Evolutionary conservation across 2,329 filamentous ascomycete genomes (phyloP), one percentile per base, ranked within the genome.

Genomic region (Phialophora chinensis): DNA sequence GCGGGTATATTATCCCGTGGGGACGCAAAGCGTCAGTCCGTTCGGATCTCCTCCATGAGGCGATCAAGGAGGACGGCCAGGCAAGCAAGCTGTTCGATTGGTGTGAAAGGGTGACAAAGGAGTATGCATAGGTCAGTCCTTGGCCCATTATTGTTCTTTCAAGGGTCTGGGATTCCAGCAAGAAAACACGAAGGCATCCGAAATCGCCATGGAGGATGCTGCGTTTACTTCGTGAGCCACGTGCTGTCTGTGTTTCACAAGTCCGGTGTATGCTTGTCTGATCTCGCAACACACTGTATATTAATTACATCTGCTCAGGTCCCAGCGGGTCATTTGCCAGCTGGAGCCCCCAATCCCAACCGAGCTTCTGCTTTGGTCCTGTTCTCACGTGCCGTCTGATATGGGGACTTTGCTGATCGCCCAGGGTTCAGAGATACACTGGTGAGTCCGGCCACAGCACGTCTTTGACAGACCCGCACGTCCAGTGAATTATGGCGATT

Each of bases 1-100:
- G 68, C 31, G 73, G 71, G n/a, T 79, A 77, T 63, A 71, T 85
- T 29, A 75, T 82, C 58, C 83, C 84, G 1, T 86, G 82, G 81
- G 84, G 83, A 8, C 73, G 79, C 23, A 62, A 52, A 38, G 50
- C 23, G 2, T 29, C 50, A 8, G 35, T 66, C 6, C 52, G 63
- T 38, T 14, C 54, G 31, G 68, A 70, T 33, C 14, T 66, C 50
- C 1, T 49, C 1, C 57, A 42, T 10, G 61, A 70, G 54, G 54
- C 62, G 12, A 50, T 14, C 12, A 68, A 63, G 56, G 66, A 66
- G 25, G 31, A 54, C 7, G 66, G 68, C 2, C 25, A 66, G 33
- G 63, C 66, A 17, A 42, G 23, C 17, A 68, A 65, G 60, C 52
- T 70, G 57, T 65, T 60, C n/a, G 66, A 68, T 3, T 70, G 68